These are phyloP conservation scores for Phytophthora ramorum DNA, from an alignment of 352 stramenopile genomes.

Conservation along the genomic window DNA sequence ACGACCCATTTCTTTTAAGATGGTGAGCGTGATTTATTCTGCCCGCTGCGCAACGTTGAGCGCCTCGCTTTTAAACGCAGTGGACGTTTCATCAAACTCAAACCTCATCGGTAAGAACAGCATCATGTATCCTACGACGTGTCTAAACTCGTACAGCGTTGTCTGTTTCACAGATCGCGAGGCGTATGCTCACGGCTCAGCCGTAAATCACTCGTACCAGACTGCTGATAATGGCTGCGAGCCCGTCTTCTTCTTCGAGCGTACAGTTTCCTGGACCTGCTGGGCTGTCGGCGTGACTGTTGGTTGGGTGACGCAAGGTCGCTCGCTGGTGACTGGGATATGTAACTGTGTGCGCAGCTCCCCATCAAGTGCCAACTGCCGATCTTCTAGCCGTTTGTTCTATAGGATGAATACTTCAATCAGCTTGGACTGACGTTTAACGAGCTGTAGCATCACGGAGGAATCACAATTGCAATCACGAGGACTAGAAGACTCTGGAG, in stretches of 20 bases:
- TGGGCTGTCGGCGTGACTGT: background rate
- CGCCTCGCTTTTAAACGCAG: slow-evolving; percentile 9
- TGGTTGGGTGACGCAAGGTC: background rate
- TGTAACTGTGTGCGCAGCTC: background rate
- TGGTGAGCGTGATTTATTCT: slow-evolving; percentile 1
- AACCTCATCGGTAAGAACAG: slow-evolving; percentile 16
- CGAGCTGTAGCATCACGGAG: background rate
- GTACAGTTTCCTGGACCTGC: background rate
- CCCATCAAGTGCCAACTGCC: slow-evolving; percentile 5
- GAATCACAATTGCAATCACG: background rate
- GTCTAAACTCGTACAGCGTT: slow-evolving; percentile 16
- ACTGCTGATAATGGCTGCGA: background rate
- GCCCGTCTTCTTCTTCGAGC: background rate
- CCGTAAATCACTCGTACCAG: no score
- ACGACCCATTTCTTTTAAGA: slow-evolving; percentile 2
- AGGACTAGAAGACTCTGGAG: background rate
- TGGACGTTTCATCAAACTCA: background rate
- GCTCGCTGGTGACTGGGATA: background rate
- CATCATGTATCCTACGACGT: slow-evolving; percentile 14
- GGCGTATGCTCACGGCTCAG: background rate
- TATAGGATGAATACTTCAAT: slow-evolving; percentile 13
- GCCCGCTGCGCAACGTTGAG: background rate
- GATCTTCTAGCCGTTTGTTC: slow-evolving; percentile 20
- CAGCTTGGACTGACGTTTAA: slow-evolving; percentile 14
- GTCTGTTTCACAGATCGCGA: slow-evolving; percentile 12